Conservation (phyloP, 139 green algal species). For the Chlamydomonas sphaeroides region DNA sequence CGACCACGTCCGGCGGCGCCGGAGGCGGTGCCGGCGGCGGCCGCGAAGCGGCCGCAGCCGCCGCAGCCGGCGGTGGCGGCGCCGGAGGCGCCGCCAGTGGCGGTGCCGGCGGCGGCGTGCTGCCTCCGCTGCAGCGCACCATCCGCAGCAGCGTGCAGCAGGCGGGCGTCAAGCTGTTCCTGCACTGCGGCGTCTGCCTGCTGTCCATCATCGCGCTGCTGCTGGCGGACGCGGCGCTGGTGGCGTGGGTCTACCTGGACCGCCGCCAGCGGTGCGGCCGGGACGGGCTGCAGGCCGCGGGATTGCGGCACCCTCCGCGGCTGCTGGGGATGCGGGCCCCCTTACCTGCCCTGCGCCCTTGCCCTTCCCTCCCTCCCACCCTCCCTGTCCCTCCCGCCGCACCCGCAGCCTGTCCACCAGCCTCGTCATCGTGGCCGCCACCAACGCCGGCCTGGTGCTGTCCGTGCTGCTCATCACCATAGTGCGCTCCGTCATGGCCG, state of each 20-base stretch:
- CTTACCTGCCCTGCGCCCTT: too few relatives aligned
- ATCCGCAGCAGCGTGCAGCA: slow-evolving; percentile 37
- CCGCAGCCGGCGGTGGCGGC: background rate
- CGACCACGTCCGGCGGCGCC: background rate
- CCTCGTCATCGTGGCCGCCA: slow-evolving; percentile 35
- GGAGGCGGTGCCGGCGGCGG: background rate
- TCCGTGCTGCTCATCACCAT: slow-evolving; percentile 24
- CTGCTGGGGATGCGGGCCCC: too few relatives aligned
- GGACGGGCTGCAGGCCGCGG: too few relatives aligned
- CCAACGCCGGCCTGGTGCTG: slow-evolving; percentile 41
- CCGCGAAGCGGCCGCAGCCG: background rate
- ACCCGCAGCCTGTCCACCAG: slow-evolving; percentile 35
- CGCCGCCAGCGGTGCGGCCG: slow-evolving; percentile 1
- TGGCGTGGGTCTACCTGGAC: slow-evolving; percentile 28
- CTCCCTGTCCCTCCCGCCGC: too few relatives aligned
- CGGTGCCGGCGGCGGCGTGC: background rate
- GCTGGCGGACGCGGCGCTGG: slow-evolving; percentile 39
- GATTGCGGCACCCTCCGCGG: too few relatives aligned
- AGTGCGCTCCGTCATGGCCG: slow-evolving; percentile 15
- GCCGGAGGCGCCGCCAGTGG: background rate
- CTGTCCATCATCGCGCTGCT: slow-evolving; percentile 48
- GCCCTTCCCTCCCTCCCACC: too few relatives aligned
- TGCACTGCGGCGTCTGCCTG: slow-evolving; percentile 49
- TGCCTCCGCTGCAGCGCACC: slow-evolving; percentile 26
- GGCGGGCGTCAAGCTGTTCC: slow-evolving; percentile 33